Evolutionary conservation across 345 rosid genomes (phyloP).

Genomic region (Theobroma cacao): DNA sequence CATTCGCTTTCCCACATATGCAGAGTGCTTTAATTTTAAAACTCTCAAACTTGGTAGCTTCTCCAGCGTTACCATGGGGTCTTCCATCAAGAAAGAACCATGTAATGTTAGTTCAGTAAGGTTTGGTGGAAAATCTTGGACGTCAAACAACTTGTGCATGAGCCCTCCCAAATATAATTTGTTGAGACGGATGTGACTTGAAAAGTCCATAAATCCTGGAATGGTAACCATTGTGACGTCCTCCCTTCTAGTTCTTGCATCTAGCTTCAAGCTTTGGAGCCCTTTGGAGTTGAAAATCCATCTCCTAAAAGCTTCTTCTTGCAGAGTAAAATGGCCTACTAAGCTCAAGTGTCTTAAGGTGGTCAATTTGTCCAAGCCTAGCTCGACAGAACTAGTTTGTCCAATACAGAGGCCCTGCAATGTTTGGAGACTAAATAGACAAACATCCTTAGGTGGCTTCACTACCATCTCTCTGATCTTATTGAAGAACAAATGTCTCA

Average conservation of each 20-base stretch:
- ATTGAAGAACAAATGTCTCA: conserved; percentile 15
- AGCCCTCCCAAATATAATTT: conserved; percentile 14
- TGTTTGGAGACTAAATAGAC: conserved; percentile 4
- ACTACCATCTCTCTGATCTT: conserved; percentile 6
- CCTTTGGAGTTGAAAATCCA: conserved; percentile 19
- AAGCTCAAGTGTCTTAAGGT: conserved; percentile 7
- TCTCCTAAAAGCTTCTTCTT: conserved; percentile 21
- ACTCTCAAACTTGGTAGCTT: conserved; percentile 17
- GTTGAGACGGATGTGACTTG: not conserved
- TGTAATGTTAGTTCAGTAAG: conserved; percentile 15
- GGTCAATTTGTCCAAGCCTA: conserved; percentile 3
- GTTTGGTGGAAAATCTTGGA: conserved; percentile 17
- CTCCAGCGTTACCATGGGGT: conserved; percentile 23
- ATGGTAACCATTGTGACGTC: not conserved
- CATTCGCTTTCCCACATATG: conserved; percentile 22
- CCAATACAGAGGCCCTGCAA: not conserved
- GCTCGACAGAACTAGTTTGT: not conserved
- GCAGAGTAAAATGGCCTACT: not conserved
- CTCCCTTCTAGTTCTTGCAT: not conserved
- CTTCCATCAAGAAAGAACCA: conserved; percentile 1
- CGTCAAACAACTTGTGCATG: not conserved
- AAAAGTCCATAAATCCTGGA: not conserved
- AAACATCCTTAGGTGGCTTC: not conserved
- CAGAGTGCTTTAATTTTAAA: conserved; percentile 2
- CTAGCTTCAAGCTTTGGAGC: conserved; percentile 16